These are phyloP conservation scores for Penicillium soppii DNA, from an alignment of 495 filamentous ascomycete genomes.

Conservation along the genomic window DNA sequence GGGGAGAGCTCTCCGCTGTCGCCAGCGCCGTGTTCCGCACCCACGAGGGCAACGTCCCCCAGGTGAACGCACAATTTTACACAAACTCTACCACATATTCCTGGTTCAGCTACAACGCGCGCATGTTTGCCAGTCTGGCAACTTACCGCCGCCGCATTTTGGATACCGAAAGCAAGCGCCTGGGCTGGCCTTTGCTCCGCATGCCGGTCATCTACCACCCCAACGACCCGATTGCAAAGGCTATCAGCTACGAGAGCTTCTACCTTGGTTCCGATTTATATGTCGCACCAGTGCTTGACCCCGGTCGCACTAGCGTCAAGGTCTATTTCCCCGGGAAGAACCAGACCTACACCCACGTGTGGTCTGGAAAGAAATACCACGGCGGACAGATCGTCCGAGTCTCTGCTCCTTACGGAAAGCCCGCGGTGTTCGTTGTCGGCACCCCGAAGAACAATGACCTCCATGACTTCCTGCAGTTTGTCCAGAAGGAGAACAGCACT, in stretches of 20 bases:
- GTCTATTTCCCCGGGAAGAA: conserved; percentile 23
- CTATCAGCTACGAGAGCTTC: conserved; percentile 27
- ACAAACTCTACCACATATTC: conserved; percentile 20
- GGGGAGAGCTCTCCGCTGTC: conserved; percentile 24
- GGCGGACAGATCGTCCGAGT: conserved; percentile 17
- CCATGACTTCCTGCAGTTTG: conserved; percentile 20
- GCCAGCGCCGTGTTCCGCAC: conserved; percentile 24
- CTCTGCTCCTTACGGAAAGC: conserved; percentile 21
- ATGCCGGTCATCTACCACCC: conserved; percentile 28
- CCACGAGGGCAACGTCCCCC: conserved; percentile 25
- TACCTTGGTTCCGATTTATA: conserved; percentile 24
- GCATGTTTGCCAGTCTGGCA: conserved; percentile 24
- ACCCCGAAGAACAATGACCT: conserved; percentile 17
- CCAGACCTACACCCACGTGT: conserved; percentile 21
- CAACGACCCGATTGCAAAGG: conserved; percentile 16
- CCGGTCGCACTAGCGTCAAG: conserved; percentile 14
- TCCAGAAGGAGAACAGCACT: conserved; percentile 19
- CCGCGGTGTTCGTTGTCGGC: conserved; percentile 24
- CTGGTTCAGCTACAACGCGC: conserved; percentile 24
- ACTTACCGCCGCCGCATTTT: conserved; percentile 20
- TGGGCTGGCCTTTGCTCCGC: conserved; percentile 24
- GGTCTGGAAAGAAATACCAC: conserved; percentile 17
- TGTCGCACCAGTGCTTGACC: conserved; percentile 24
- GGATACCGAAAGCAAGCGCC: conserved; percentile 22
- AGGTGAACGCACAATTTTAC: conserved; percentile 25